phyloP scores from a whole-genome alignment of 768 basidiomycete genomes.

The Lactarius vividus region DNA sequence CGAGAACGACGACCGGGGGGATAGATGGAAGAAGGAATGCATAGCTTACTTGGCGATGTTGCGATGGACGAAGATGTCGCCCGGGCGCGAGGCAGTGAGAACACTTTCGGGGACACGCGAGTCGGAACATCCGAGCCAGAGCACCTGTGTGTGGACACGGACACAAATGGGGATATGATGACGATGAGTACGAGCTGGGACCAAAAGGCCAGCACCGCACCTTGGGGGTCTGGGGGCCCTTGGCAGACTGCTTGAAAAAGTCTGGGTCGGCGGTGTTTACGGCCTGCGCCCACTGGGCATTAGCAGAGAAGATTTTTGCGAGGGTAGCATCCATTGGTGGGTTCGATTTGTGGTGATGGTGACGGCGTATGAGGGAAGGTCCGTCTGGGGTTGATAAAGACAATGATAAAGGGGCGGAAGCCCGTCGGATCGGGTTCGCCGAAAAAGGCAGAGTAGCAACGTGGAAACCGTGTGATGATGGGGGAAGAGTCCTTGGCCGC shows the following conservation, averaged over 20 bases:
- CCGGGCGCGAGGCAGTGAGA: constrained; percentile 65
- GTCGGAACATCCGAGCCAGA: constrained; percentile 83
- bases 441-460: not conserved
- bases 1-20: not conserved
- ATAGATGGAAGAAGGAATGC: not conserved
- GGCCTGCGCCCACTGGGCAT: constrained; percentile 67
- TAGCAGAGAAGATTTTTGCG: constrained; percentile 44
- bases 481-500: not conserved
- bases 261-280: constrained; percentile 53
- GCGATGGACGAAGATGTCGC: constrained; percentile 79
- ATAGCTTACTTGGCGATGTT: constrained; percentile 82
- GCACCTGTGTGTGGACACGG: constrained; percentile 41
- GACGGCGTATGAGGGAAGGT: not conserved
- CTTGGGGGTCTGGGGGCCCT: constrained; percentile 69
- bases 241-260: constrained; percentile 60
- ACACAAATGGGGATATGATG: not conserved
- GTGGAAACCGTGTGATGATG: too few relatives aligned
- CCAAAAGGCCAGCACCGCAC: constrained; percentile 36
- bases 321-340: constrained; percentile 30
- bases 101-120: constrained; percentile 83
- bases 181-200: not conserved
- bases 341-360: not conserved
- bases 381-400: not conserved
- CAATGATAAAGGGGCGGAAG: not conserved
- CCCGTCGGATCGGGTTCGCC: not conserved